Base-by-base conservation (phyloP, 352 stramenopile genomes). In the Pythium dissimile region DNA sequence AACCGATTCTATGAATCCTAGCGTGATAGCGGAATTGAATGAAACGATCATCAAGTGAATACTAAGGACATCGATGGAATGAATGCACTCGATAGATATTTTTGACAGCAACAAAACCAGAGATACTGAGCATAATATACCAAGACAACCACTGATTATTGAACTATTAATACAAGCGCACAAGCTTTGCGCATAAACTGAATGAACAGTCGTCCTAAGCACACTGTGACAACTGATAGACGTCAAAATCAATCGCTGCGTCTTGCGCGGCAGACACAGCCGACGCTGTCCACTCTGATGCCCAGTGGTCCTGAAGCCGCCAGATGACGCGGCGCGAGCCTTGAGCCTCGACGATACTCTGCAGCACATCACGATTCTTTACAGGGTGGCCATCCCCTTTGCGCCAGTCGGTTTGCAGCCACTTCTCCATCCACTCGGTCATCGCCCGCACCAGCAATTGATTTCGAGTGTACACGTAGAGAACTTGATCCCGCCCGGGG, bases 391-490 rank as follows among this genome's bases (percentile, higher is more conserved):
- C 75, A 42, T 87, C 67, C 1, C 69, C 64, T 30, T 88, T 91
- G 27, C 34, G 52, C 79, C 79, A 89, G 9, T 72, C 64, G 6
- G 80, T 86, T 11, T 60, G 64, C 16, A 65, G 52, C 78, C 81
- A 91, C 0, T 56, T 76, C 2, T 60, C 58, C 27, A 91, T 56
- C 79, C 77, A 89, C 51, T 88, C 69, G 2, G 77, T 88, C 77
- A 88, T 89, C 3, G 81, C 83, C 23, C 71, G 68, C 56, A 89
- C 84, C 10, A 91, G 59, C n/a, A 86, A 21, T 66, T 86, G 80
- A 43, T 71, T 87, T 37, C 86, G 72, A 8, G 77, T 82, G 63
- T 82, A 92, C 13, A 92, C 87, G 35, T 71, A 86, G 3, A 92
- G 66, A 56, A 73, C 44, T 15, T 56, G 65, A 11, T 57, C 48